These are phyloP conservation scores for Neurospora africana DNA, from an alignment of 495 filamentous ascomycete genomes.

Conservation along the genomic window DNA sequence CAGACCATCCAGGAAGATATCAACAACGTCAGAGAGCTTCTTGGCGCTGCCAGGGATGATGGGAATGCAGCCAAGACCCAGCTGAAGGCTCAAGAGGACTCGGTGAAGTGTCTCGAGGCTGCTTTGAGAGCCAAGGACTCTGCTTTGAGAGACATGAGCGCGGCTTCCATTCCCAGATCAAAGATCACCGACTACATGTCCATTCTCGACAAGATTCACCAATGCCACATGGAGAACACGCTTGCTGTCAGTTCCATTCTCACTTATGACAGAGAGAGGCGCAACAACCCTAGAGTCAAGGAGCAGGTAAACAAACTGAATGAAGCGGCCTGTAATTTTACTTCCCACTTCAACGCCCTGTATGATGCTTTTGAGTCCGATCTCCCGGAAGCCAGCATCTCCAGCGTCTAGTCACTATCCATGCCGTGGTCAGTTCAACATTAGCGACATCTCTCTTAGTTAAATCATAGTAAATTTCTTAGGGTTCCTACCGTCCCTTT, in stretches of 20 bases:
- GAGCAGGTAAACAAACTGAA: background rate
- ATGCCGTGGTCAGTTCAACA: background rate
- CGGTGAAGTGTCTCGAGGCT: background rate
- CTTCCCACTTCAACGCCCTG: background rate
- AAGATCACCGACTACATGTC: background rate
- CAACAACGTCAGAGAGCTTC: background rate
- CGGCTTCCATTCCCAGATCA: background rate
- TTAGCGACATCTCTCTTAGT: background rate
- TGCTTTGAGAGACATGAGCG: background rate
- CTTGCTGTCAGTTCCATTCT: background rate
- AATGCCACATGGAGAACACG: background rate
- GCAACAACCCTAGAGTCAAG: background rate
- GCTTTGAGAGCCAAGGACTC: background rate
- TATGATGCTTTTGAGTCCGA: background rate
- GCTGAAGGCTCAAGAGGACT: background rate
- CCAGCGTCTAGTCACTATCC: background rate
- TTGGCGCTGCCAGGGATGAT: background rate
- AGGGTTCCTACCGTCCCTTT: background rate
- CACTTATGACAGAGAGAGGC: background rate
- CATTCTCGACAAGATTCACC: background rate
- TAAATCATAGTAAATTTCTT: background rate
- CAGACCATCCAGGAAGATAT: background rate
- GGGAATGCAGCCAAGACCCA: background rate
- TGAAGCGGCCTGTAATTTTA: background rate
- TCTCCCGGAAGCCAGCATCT: background rate